These are phyloP conservation scores for Penicillium oxalicum DNA, from an alignment of 2,329 filamentous ascomycete genomes.

Conservation along the genomic window DNA sequence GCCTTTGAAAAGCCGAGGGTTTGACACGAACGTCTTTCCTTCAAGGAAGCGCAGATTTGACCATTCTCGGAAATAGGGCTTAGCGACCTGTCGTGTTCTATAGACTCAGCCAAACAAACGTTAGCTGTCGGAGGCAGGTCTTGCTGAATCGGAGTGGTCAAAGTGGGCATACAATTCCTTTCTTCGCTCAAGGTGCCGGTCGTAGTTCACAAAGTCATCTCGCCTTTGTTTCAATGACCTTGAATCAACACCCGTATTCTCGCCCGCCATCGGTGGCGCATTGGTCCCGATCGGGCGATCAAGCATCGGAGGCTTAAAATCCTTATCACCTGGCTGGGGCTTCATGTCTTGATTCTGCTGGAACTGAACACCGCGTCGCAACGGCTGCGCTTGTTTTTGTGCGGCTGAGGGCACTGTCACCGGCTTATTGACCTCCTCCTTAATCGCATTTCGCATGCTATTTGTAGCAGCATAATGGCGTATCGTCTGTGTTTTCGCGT, in stretches of 20 bases:
- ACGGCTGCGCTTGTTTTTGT: conserved; percentile 1
- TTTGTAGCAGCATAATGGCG: conserved; percentile 28
- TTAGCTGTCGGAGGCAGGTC: background rate
- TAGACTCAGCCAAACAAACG: background rate
- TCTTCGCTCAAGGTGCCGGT: conserved; percentile 73
- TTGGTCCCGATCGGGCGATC: conserved; percentile 75
- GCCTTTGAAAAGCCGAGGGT: conserved; percentile 73
- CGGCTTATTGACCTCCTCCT: conserved; percentile 5
- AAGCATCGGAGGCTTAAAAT: conserved; percentile 50
- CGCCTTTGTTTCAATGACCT: conserved; percentile 63
- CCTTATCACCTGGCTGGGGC: conserved; percentile 30
- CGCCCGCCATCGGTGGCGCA: conserved; percentile 64
- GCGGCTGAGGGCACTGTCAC: conserved; percentile 8
- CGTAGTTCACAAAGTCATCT: conserved; percentile 76
- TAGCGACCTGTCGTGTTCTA: conserved; percentile 68
- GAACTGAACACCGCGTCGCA: conserved; percentile 20
- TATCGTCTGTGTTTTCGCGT: conserved; percentile 15
- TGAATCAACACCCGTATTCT: conserved; percentile 73
- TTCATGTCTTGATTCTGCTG: conserved; percentile 24
- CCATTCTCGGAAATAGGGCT: conserved; percentile 96
- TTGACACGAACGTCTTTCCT: conserved; percentile 87
- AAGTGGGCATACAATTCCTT: conserved; percentile 60
- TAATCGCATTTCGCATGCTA: conserved; percentile 5
- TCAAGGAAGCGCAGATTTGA: conserved; percentile 72
- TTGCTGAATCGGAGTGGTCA: background rate